Conservation (phyloP, 441 rosid species). For the Flueggea neowawraea region DNA sequence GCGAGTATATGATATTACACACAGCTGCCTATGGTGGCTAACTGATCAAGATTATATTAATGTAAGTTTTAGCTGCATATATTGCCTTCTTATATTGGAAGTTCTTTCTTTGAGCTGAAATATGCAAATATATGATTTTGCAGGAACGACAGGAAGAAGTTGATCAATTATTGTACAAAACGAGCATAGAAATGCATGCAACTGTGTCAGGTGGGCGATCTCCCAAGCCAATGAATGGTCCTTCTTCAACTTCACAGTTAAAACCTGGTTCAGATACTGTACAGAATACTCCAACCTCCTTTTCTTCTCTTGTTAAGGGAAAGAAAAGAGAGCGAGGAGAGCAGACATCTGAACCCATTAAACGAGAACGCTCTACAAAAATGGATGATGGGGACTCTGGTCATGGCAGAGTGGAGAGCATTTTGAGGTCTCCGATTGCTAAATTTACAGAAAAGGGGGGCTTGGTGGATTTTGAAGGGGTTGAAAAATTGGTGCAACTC, state of each 20-base stretch:
- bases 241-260: constrained; percentile 63
- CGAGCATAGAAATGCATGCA: constrained; percentile 75
- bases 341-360: constrained; percentile 67
- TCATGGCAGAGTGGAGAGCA: constrained; percentile 48
- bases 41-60: constrained; percentile 85
- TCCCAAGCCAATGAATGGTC: constrained; percentile 83
- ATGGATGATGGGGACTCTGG: constrained; percentile 66
- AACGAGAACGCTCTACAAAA: constrained; percentile 64
- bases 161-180: constrained; percentile 66
- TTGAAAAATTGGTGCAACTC: constrained; percentile 78
- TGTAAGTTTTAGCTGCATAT: constrained; percentile 40
- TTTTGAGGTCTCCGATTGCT: constrained; percentile 63
- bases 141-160: constrained; percentile 90
- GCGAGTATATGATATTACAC: constrained; percentile 75
- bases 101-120: constrained; percentile 1
- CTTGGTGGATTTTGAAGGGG: constrained; percentile 74
- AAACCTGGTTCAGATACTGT: constrained; percentile 60
- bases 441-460: constrained; percentile 85
- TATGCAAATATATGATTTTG: neutral
- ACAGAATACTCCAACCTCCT: constrained; percentile 56
- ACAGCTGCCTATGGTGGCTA: constrained; percentile 88
- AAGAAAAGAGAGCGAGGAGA: constrained; percentile 94
- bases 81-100: neutral
- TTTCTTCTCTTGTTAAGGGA: constrained; percentile 78
- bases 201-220: constrained; percentile 82